Conservation (phyloP, 2,329 filamentous ascomycete genomes). For the Curvularia eragrostidis region DNA sequence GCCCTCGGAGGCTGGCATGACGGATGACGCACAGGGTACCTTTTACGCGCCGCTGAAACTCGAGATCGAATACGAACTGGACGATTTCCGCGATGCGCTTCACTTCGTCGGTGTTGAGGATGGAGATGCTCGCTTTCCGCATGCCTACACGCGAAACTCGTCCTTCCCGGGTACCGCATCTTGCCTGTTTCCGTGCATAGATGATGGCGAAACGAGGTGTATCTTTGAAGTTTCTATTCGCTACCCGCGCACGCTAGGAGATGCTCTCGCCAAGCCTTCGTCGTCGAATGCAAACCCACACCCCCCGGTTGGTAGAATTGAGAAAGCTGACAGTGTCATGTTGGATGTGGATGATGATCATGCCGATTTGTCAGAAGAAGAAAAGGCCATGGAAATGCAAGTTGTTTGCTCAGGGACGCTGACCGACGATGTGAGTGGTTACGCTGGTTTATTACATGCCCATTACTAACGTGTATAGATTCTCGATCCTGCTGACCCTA, state of each 20-base stretch:
- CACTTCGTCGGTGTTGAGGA: conserved; percentile 89
- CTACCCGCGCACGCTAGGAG: conserved; percentile 84
- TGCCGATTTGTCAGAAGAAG: conserved; percentile 69
- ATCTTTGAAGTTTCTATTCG: conserved; percentile 89
- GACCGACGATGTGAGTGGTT: conserved; percentile 70
- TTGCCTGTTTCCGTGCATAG: conserved; percentile 91
- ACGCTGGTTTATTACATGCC: not conserved
- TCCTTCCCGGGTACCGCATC: conserved; percentile 79
- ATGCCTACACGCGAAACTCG: conserved; percentile 87
- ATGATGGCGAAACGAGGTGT: conserved; percentile 80
- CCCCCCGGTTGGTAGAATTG: conserved; percentile 26
- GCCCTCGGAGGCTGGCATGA: conserved; percentile 54
- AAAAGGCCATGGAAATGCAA: conserved; percentile 85
- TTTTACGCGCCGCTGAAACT: conserved; percentile 67
- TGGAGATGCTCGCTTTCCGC: conserved; percentile 82
- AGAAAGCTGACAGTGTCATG: conserved; percentile 44
- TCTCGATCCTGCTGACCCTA: conserved; percentile 75
- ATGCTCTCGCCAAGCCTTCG: conserved; percentile 62
- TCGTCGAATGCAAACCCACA: conserved; percentile 20
- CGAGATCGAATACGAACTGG: conserved; percentile 78
- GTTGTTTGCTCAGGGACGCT: conserved; percentile 91
- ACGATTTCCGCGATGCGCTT: conserved; percentile 80
- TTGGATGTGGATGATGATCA: conserved; percentile 47
- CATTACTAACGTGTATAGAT: conserved; percentile 51
- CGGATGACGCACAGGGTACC: conserved; percentile 34